These are phyloP conservation scores for Suillus cothurnatus DNA, from an alignment of 768 basidiomycete genomes.

Conservation along the genomic window DNA sequence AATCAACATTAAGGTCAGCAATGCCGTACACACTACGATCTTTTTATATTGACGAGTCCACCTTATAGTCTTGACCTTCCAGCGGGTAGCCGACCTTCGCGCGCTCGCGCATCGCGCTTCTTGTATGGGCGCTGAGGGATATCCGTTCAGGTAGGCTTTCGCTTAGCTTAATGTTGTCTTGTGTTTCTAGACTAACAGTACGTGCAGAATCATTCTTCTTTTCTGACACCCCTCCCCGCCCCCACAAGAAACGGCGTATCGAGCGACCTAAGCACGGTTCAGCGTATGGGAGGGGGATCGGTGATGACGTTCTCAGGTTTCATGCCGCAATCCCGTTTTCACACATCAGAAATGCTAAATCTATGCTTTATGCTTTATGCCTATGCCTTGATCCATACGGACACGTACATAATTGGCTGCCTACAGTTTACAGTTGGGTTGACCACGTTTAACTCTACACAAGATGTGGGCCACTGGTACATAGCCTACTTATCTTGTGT, in stretches of 20 bases:
- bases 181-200: not conserved
- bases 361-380: conserved; percentile 6
- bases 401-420: not conserved
- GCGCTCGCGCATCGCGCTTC: conserved; percentile 76
- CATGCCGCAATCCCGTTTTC: conserved; percentile 2
- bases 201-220: conserved; percentile 28
- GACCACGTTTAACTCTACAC: not conserved
- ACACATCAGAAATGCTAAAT: not conserved
- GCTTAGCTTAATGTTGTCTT: not conserved
- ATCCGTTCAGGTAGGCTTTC: conserved; percentile 51
- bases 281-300: conserved; percentile 58
- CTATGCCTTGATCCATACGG: not conserved
- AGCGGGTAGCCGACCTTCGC: conserved; percentile 49
- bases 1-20: conserved; percentile 32
- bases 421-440: conserved; percentile 1
- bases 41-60: conserved; percentile 18
- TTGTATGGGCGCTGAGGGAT: conserved; percentile 59
- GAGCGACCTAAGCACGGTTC: conserved; percentile 73
- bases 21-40: conserved; percentile 23
- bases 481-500: not conserved
- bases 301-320: conserved; percentile 19
- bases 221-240: conserved; percentile 62
- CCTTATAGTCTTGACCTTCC: conserved; percentile 36
- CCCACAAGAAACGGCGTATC: conserved; percentile 74
- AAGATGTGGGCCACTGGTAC: not conserved